Conservation (phyloP, 1,284 basidiomycete genomes). For the Paramarasmius palmivorus region DNA sequence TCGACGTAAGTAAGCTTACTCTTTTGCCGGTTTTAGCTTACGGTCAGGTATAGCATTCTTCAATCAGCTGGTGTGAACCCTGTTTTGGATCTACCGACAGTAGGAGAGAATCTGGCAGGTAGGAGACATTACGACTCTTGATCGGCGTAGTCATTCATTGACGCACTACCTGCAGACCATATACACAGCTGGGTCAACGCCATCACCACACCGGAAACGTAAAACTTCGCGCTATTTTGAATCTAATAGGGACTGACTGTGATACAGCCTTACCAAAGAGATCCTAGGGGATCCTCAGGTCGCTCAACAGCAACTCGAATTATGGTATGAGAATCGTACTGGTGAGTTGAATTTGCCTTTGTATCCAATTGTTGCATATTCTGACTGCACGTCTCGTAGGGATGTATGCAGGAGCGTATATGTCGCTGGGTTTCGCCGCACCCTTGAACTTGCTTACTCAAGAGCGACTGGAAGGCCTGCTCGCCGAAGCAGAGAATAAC, state of each 20-base stretch:
- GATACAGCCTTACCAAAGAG: conserved; percentile 8
- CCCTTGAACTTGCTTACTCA: conserved; percentile 26
- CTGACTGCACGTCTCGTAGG: conserved; percentile 15
- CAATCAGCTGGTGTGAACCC: conserved; percentile 20
- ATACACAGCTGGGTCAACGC: conserved; percentile 9
- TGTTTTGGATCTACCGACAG: conserved; percentile 24
- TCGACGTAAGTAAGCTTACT: conserved; percentile 23
- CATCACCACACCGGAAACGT: conserved; percentile 22
- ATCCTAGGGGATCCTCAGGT: background rate
- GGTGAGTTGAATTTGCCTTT: background rate
- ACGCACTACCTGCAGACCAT: conserved; percentile 1
- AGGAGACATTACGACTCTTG: background rate
- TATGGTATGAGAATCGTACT: conserved; percentile 10
- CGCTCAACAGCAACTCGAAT: conserved; percentile 1
- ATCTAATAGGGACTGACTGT: background rate
- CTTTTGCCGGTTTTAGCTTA: too few species aligned
- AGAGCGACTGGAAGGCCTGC: conserved; percentile 15
- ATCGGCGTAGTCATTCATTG: background rate
- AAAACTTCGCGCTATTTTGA: conserved; percentile 19
- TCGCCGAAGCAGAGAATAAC: conserved; percentile 21
- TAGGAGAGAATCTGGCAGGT: conserved; percentile 31
- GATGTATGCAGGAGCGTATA: conserved; percentile 25
- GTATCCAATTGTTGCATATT: background rate
- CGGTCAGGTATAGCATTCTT: conserved; percentile 19
- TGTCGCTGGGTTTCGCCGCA: conserved; percentile 27